Percentiles rank a stretch among this genome's conserved stretches.
These are phyloP conservation scores for Fraxinus latifolia DNA, from an alignment of 305 asterid species.

Conservation along the genomic window DNA sequence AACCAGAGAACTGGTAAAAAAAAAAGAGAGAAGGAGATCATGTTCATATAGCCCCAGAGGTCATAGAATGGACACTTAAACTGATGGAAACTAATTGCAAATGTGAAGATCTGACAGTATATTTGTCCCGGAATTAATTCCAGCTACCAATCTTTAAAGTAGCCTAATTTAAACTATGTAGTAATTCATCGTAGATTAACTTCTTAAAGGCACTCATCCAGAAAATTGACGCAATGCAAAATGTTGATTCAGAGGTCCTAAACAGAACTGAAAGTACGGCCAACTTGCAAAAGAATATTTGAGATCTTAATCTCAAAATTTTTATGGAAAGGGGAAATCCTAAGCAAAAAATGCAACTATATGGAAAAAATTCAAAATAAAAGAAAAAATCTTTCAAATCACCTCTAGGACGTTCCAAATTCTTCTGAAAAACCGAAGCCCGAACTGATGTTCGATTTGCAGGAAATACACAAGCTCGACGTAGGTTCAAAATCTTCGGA, in stretches of 20 bases:
- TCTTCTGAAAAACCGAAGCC: constrained; percentile 16
- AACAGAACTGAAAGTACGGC: constrained; percentile 17
- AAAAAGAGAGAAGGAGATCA: not conserved
- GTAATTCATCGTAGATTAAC: not conserved
- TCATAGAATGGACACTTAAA: not conserved
- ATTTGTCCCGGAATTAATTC: not conserved
- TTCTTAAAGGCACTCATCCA: not conserved
- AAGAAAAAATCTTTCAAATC: constrained; percentile 19
- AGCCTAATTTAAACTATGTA: not conserved
- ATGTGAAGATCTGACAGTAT: not conserved
- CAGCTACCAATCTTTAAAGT: not conserved
- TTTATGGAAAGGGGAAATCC: not conserved
- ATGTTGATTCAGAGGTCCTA: constrained; percentile 11
- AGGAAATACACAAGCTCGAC: constrained; percentile 28
- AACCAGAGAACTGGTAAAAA: not conserved
- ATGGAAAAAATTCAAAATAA: not conserved
- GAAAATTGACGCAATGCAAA: not conserved
- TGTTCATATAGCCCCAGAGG: not conserved
- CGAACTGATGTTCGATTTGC: constrained; percentile 23
- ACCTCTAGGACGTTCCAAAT: constrained; percentile 34
- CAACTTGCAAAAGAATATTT: constrained; percentile 9
- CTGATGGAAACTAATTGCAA: not conserved
- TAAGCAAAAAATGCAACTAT: not conserved
- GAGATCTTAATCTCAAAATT: not conserved
- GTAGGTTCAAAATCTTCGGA: constrained; percentile 21